Conservation (phyloP, 2,329 filamentous ascomycete species). For the Ophiostoma sp. region DNA sequence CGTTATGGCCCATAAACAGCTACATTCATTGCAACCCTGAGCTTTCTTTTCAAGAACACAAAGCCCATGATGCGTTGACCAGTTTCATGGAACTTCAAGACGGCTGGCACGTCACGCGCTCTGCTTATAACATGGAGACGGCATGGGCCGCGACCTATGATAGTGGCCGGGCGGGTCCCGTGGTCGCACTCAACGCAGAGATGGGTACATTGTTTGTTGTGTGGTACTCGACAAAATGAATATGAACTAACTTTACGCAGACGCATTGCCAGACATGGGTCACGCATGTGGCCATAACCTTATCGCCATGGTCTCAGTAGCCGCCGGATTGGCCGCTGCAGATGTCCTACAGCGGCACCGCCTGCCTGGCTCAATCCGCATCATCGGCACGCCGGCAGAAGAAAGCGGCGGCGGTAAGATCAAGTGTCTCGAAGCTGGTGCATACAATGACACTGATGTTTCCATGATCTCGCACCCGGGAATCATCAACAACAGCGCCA, state of each 20-base stretch:
- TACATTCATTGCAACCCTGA: slow-evolving; percentile 14
- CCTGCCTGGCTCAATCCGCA: slow-evolving; percentile 5
- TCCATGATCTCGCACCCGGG: background rate
- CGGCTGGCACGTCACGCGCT: background rate
- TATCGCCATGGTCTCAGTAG: slow-evolving; percentile 12
- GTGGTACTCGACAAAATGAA: too few species aligned
- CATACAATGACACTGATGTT: background rate
- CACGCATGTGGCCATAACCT: slow-evolving; percentile 17
- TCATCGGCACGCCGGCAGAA: slow-evolving; percentile 16
- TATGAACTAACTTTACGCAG: background rate
- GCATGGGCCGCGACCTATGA: background rate
- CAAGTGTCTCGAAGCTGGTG: slow-evolving; percentile 8
- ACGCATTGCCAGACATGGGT: slow-evolving; percentile 9
- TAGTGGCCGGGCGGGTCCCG: background rate
- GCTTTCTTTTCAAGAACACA: slow-evolving; percentile 16
- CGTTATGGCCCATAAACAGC: slow-evolving; percentile 11
- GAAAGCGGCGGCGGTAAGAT: slow-evolving; percentile 17
- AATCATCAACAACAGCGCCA: background rate
- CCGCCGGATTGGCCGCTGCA: slow-evolving; percentile 4
- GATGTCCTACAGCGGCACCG: background rate
- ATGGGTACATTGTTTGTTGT: background rate
- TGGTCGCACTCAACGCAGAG: background rate
- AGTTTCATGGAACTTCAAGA: background rate
- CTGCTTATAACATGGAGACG: background rate
- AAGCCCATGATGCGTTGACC: slow-evolving; percentile 7